Base-by-base conservation (phyloP, 331 rosid species). In the Erythrophleum ivorense region DNA sequence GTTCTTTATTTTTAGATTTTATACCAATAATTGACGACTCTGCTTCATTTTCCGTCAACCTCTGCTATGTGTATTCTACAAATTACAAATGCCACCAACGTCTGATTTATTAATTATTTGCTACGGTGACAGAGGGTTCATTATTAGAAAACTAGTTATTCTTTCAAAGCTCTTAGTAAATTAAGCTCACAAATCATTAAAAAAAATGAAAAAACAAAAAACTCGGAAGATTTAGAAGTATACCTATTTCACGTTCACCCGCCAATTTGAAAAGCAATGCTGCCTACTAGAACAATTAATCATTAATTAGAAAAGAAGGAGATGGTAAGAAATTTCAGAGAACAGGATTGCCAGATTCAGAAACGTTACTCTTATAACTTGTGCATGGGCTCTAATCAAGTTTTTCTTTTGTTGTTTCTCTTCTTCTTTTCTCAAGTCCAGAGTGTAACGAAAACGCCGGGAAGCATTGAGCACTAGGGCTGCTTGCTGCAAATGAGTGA, bases 301-400 rank as follows among this genome's bases (percentile, higher is more conserved):
- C 52, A 71, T 55, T 68, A 82, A 75, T 87, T 73, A 91, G 88
- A 80, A 60, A 31, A 38, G 34, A 16, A 21, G 6, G 54, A 45
- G 45, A 79, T 0, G 16, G n/a, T 21, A 53, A 50, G 45, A 58
- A 60, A 31, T 9, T 43, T 48, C 18, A 49, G 29, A 55, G 40
- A 82, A 74, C 57, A 71, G 33, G 38, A 48, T 13, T 76, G 16
- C 24, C 19, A 65, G 46, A 4, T 76, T 63, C 67, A 55, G 80
- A 80, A 76, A 54, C 62, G 68, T 90, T 91, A 95, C 98, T 84
- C 99, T 82, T 67, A 95, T 88, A 90, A 93, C 99, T 93, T 93
- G 99, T 45, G 99, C 97, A 73, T 92, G 99, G 78, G 99, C 88
- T 86, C 99, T 87, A 72, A 95, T 92, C 97, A 91, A 89, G 87